These are phyloP conservation scores for Diatrype stigma DNA, from an alignment of 2,329 filamentous ascomycete genomes.

Conservation along the genomic window DNA sequence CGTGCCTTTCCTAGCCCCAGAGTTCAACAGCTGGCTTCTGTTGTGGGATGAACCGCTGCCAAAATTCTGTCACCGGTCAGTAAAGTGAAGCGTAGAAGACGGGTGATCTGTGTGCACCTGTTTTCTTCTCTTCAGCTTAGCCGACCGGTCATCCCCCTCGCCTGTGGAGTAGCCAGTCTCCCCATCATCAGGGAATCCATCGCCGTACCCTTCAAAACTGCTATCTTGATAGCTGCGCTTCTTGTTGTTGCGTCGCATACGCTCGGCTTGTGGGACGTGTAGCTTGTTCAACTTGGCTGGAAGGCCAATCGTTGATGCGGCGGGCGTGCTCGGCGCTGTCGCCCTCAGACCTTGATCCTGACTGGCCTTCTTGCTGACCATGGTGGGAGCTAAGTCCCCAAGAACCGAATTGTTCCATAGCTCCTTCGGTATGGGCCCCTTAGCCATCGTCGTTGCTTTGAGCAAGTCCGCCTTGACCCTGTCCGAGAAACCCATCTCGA, in stretches of 20 bases:
- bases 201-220: slow-evolving; percentile 71
- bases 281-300: slow-evolving; percentile 24
- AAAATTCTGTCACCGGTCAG: slow-evolving; percentile 46
- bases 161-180: slow-evolving; percentile 67
- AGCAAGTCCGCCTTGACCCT: slow-evolving; percentile 39
- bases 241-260: slow-evolving; percentile 63
- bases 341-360: slow-evolving; percentile 39
- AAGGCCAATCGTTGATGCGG: slow-evolving; percentile 30
- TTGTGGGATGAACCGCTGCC: slow-evolving; percentile 40
- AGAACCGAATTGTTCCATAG: slow-evolving; percentile 56
- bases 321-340: slow-evolving; percentile 51
- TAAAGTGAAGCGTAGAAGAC: slow-evolving; percentile 26
- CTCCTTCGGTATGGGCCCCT: slow-evolving; percentile 50
- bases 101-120: slow-evolving; percentile 46
- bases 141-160: slow-evolving; percentile 59
- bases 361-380: slow-evolving; percentile 33
- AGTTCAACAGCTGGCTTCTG: slow-evolving; percentile 45
- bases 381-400: slow-evolving; percentile 48
- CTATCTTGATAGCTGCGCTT: slow-evolving; percentile 73
- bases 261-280: slow-evolving; percentile 41
- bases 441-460: slow-evolving; percentile 54
- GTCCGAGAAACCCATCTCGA: slow-evolving; percentile 48
- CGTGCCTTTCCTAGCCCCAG: slow-evolving; percentile 55
- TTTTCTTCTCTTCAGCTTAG: slow-evolving; percentile 59
- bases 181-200: slow-evolving; percentile 68